Evolutionary conservation across 2,329 filamentous ascomycete genomes (phyloP), one percentile per base, ranked within the genome.

Genomic region (Diaporthe citriasiana): DNA sequence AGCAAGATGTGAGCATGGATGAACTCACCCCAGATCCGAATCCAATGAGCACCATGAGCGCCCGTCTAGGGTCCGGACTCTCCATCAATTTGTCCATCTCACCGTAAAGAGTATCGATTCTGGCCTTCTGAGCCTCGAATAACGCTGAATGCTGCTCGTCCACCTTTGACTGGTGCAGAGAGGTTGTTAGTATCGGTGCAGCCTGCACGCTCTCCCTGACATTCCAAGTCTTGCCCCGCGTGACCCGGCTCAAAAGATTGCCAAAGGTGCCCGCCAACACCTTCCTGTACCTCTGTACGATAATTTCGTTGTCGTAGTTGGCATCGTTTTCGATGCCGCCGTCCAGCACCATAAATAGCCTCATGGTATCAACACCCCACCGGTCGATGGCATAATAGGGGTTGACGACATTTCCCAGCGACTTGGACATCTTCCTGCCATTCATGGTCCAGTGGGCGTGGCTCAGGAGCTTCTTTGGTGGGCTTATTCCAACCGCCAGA

Each of bases 361-460:
- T 93, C 88, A 99, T 91, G 0, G 92, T 89, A 81, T 99, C 97
- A 6, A 95, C 87, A 3, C 95, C 95, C 84, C 95, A 99, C 9
- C 95, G 90, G 76, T 98, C 93, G 63, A 98, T 89, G 17, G 97
- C 97, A 78, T 95, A 95, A 80, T 97, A 95, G 0, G 97, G 97
- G 80, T 98, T 97, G 56, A 99, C 96, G 1, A 97, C 96, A 81
- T 98, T 98, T 76, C 97, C 97, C 2, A 93, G 91, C 1, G 94
- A 97, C 83, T 99, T 99, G 75, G 95, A 96, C 95, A 99, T 99
- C 83, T 99, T 99, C 78, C 92, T 90, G 70, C 91, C 91, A 72
- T 94, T 94, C 84, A 99, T 92, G 19, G 95, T 97, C 97, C 97
- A 99, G 82, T 99, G 97, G 2, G 93, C 95, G 81, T 99, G 97